Evolutionary conservation across 345 rosid genomes (phyloP), one percentile per base, ranked within the genome.

Genomic region (Eucalyptus leucophloia): DNA sequence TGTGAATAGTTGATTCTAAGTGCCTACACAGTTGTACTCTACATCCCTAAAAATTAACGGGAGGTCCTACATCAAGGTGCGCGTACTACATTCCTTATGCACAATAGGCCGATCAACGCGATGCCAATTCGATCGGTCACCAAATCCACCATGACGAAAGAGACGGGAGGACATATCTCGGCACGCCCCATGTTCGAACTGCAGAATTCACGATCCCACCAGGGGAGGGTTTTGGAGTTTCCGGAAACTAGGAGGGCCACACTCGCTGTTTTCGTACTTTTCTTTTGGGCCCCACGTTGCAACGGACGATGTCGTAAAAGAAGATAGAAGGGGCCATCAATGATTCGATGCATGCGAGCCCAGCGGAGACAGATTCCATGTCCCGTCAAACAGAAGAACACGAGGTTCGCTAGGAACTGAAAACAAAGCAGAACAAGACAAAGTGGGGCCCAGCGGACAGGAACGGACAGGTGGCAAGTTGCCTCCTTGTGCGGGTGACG

Each of bases 1-100:
- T 28, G 6, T 7, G 0, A 28, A 58, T 6, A 0, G 8, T 28
- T 0, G 1, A 12, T 3, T 12, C 32, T 12, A 28, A 12, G 1
- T 60, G 8, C 0, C 1, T 60, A 13, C 8, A 28, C 0, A 0
- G 5, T 7, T n/a, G 21, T 16, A n/a, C 37, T 65, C 19, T 2
- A 7, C 18, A 5, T n/a, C 11, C 21, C 10, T n/a, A 65, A n/a
- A 15, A 14, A 65, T n/a, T 65, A n/a, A 4, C 5, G 10, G 6
- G 3, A n/a, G 34, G 37, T n/a, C 19, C 3, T 2, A 0, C 18
- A 7, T 15, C 19, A n/a, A 65, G 37, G 6, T 3, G 32, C 1
- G 1, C 5, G 77, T 15, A 65, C 11, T 4, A 15, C 14, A 24
- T 56, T 24, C 17, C 77, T 65, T n/a, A 15, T 8, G 2, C 37